Base-by-base conservation (phyloP, 2,329 filamentous ascomycete genomes). In the Thelonectria rubi region DNA sequence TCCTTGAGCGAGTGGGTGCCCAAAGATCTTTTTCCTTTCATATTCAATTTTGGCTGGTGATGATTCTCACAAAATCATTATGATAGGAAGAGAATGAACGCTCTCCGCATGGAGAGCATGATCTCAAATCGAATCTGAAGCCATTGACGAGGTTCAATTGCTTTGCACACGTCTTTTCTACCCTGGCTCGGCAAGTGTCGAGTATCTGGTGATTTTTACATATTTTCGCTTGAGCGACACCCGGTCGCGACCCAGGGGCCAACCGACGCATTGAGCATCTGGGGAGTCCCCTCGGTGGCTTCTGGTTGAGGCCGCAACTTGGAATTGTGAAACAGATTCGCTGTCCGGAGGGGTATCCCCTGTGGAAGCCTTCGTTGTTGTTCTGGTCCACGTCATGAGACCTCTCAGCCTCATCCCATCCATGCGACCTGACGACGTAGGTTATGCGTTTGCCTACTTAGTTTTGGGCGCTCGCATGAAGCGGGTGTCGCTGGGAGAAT, bases 21-120 rank as follows among this genome's bases (percentile, higher is more conserved):
- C 50, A 57, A n/a, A 63, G 68, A 63, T 63, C 11, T 68, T 69
- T 65, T 70, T 65, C 70, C 68, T 72, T 73, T 66, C 73, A 70
- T 67, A 74, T 72, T 62, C 68, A 76, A 74, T 66, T 66, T 76
- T 75, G 80, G 85, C 85, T 87, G 59, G 75, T 88, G 86, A 88
- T 88, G 86, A 88, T 86, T 83, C 77, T 75, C 75, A 73, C 75
- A 79, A 80, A 79, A 80, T 81, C 79, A 73, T 76, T 77, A 86
- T 86, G 83, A 88, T 88, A 88, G 86, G 86, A 88, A 88, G 86
- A 88, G 86, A 84, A 81, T 88, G 85, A 88, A 84, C 79, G 82
- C 80, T 82, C 76, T 77, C 77, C 72, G 65, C 63, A 69, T 67
- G 77, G 81, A 79, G 79, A 81, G 80, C 79, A 83, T 88, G 86